phyloP scores from a whole-genome alignment of 2,329 filamentous ascomycete species.

The Geosmithia flava region DNA sequence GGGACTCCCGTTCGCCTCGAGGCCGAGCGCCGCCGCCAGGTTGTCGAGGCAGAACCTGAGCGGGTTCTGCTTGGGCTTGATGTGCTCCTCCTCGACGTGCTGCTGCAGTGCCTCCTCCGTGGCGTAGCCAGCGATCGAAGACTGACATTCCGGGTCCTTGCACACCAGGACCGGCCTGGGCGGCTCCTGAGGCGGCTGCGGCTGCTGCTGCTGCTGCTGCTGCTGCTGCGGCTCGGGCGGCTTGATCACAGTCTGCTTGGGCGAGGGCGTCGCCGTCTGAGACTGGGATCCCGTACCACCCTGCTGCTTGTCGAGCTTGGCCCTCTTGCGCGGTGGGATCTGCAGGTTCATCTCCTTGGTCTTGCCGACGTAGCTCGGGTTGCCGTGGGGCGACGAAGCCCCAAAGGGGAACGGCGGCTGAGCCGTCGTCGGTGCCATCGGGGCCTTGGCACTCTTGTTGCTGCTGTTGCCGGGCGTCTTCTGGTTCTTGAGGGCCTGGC shows the following conservation, averaged over 20 bases:
- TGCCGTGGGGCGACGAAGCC: conserved; percentile 44
- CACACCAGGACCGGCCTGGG: conserved; percentile 35
- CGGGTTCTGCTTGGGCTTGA: conserved; percentile 41
- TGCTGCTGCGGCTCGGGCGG: conserved; percentile 10
- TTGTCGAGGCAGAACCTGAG: conserved; percentile 38
- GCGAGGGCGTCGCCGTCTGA: conserved; percentile 31
- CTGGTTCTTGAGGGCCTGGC: conserved; percentile 27
- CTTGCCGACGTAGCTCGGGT: conserved; percentile 41
- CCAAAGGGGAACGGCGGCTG: conserved; percentile 46
- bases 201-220: conserved; percentile 4
- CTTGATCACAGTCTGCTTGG: conserved; percentile 18
- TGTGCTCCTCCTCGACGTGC: conserved; percentile 48
- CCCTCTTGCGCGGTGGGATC: conserved; percentile 46
- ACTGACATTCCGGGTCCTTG: conserved; percentile 41
- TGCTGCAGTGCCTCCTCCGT: conserved; percentile 39
- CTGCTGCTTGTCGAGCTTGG: conserved; percentile 23
- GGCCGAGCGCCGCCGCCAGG: conserved; percentile 32
- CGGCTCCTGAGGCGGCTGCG: conserved; percentile 14
- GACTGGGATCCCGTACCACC: conserved; percentile 1
- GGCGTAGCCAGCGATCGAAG: conserved; percentile 33
- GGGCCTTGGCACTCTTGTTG: conserved; percentile 35
- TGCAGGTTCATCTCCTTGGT: conserved; percentile 41
- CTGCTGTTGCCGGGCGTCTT: conserved; percentile 8
- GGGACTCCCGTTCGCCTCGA: conserved; percentile 35
- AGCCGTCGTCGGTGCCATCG: conserved; percentile 39